Percentiles rank a stretch among this genome's conserved stretches.
These are phyloP conservation scores for Acanthamoeba comandoni DNA, from an alignment of 208 protist species.

Conservation along the genomic window DNA sequence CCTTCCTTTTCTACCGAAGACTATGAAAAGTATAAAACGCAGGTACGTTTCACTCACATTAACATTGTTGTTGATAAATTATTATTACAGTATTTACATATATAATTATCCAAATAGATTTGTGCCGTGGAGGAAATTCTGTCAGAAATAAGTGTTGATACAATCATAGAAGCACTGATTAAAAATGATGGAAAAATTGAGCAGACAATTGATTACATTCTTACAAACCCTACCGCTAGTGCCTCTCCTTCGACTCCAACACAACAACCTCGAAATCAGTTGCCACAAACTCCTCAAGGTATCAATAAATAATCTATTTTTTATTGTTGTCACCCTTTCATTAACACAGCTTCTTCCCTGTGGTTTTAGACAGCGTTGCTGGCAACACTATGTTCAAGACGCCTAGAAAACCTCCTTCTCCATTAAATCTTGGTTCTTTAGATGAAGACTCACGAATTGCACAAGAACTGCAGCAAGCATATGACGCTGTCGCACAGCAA, in stretches of 20 bases:
- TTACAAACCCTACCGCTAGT: neutral
- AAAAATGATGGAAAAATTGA: conserved; percentile 19
- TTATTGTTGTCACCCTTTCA: too few species aligned
- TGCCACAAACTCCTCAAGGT: too few species aligned
- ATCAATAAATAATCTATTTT: too few species aligned
- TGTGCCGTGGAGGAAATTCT: conserved; percentile 27
- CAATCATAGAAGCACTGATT: conserved; percentile 18
- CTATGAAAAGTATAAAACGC: conserved; percentile 11
- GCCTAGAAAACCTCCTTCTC: too few species aligned
- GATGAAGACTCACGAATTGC: neutral
- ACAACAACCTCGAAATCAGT: too few species aligned
- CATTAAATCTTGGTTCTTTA: neutral
- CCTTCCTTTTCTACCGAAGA: conserved; percentile 31
- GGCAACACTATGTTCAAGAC: too few species aligned
- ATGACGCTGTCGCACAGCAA: neutral
- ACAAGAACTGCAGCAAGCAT: conserved; percentile 6
- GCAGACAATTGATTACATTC: conserved; percentile 14
- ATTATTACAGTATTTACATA: neutral
- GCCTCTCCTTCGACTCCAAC: neutral
- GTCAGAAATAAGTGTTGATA: conserved; percentile 8
- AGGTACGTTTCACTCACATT: neutral
- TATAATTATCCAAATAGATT: neutral
- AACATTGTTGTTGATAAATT: neutral
- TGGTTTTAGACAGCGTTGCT: conserved; percentile 7
- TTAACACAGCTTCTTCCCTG: neutral